Conservation (phyloP, 306 rosid species). For the Vigna nakashimae region DNA sequence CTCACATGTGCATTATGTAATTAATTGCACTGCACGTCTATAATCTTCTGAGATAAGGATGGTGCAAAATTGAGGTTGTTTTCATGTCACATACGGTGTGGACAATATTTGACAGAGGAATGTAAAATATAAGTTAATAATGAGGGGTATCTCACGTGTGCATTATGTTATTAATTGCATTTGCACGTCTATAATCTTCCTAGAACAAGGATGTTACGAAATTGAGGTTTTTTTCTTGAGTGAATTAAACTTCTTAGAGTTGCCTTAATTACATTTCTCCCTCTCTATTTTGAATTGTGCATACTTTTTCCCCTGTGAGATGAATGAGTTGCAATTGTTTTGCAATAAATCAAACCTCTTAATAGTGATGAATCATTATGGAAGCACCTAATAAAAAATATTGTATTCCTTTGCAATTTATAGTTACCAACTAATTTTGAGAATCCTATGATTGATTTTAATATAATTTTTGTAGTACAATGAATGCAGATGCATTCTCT, state of each 20-base stretch:
- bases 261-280: background rate
- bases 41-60: background rate
- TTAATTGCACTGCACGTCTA: background rate
- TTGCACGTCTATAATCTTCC: background rate
- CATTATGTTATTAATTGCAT: background rate
- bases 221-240: background rate
- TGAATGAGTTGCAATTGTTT: background rate
- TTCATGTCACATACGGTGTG: background rate
- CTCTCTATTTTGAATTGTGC: background rate
- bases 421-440: background rate
- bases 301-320: background rate
- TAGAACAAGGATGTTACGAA: too few relatives aligned
- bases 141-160: background rate
- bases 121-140: background rate
- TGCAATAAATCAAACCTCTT: background rate
- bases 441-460: background rate
- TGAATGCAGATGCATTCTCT: too few relatives aligned
- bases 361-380: background rate
- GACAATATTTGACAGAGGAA: background rate
- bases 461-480: too few relatives aligned
- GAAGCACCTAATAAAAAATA: background rate
- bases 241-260: background rate
- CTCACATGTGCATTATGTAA: background rate
- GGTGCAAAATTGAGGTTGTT: background rate
- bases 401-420: background rate